phyloP scores from a whole-genome alignment of 73 alveolate genomes.

The Paramecium primaurelia region DNA sequence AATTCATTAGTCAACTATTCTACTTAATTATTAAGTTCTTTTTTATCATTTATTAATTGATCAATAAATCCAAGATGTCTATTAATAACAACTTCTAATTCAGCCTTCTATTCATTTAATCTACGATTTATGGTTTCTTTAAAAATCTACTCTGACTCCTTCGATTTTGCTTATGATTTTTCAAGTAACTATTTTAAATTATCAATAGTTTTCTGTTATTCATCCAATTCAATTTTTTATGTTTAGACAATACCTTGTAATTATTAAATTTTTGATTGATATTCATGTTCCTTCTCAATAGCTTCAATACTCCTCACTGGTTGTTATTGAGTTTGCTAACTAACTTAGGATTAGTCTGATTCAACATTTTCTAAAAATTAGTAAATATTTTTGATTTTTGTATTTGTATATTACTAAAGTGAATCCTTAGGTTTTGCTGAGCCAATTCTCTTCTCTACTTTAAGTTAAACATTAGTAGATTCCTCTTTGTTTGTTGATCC shows the following conservation, averaged over 20 bases:
- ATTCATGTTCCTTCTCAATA: slow-evolving; percentile 53
- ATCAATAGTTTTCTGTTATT: slow-evolving; percentile 62
- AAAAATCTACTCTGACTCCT: not conserved
- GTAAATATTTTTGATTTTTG: slow-evolving; percentile 49
- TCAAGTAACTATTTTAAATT: slow-evolving; percentile 58
- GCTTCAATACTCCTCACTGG: not conserved
- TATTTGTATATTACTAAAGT: slow-evolving; percentile 30
- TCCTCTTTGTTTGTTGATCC: not conserved
- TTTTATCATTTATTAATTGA: slow-evolving; percentile 68
- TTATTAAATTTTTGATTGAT: not conserved
- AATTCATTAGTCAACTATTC: slow-evolving; percentile 66
- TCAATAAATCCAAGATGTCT: slow-evolving; percentile 72
- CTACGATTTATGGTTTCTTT: slow-evolving; percentile 54
- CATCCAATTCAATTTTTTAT: slow-evolving; percentile 65
- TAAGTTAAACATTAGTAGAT: not conserved
- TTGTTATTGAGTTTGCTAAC: not conserved
- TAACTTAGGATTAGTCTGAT: not conserved
- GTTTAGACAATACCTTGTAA: slow-evolving; percentile 16
- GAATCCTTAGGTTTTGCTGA: not conserved
- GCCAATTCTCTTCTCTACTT: not conserved
- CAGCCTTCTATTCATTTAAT: slow-evolving; percentile 59
- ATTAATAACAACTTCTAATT: slow-evolving; percentile 67
- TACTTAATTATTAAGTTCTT: slow-evolving; percentile 63
- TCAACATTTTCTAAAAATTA: slow-evolving; percentile 61
- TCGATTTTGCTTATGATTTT: slow-evolving; percentile 44